Evolutionary conservation across 305 asterid species (phyloP), one percentile per base, ranked within the genome.

Genomic region (Solanum chacoense): DNA sequence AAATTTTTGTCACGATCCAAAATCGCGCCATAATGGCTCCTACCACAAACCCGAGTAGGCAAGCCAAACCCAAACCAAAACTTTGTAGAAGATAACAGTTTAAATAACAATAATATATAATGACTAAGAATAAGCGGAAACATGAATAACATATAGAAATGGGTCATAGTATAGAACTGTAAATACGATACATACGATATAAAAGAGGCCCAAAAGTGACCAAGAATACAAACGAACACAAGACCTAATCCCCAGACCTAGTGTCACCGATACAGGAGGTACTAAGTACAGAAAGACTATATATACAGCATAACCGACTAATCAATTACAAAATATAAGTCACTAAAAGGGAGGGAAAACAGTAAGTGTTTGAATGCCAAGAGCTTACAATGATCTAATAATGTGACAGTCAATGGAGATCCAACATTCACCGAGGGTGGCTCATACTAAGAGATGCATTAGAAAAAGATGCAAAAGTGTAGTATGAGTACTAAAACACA

Each of bases 261-360:
- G 67, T 55, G 24, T 55, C 67, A 18, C 24, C 10, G 10, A 55
- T 55, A 18, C 10, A 55, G 4, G 4, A 18, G 24, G 10, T 55
- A 55, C 67, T 55, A 55, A 18, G 67, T 55, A 18, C 2, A 55
- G 2, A 18, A 55, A 55, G 2, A 2, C 67, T 55, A 18, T 55
- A 55, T 55, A 55, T 55, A 55, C 10, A 18, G 0, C 7, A 55
- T 0, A 55, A 55, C 24, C 1, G 5, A 55, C 24, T 18, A 55
- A 55, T 20, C 1, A 50, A 50, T 16, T 50, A 50, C 10, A 55
- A 55, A 55, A 7, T 55, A 55, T 0, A 18, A 55, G 67, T 18
- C 67, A 18, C 2, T 55, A 1, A 7, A 18, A 18, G 0, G 1
- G 24, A 55, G 24, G 10, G 0, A 18, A 55, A 18, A 3, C 2